phyloP scores from a whole-genome alignment of 257 asterid genomes.

The Petunia secreta region DNA sequence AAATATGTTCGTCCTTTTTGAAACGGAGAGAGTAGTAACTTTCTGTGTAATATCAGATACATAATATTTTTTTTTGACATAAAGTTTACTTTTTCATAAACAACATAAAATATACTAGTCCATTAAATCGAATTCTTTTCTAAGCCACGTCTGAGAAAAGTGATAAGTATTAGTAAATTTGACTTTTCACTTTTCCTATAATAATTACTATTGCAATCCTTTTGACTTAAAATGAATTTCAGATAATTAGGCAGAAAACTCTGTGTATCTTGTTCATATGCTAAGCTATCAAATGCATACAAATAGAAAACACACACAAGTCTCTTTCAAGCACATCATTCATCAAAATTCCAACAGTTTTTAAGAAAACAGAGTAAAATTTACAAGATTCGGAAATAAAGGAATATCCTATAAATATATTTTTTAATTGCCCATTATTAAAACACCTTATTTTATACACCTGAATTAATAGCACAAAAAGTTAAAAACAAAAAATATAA shows the following conservation, averaged over 20 bases:
- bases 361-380: background rate
- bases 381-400: background rate
- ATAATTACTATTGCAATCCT: background rate
- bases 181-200: background rate
- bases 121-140: background rate
- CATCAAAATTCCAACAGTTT: background rate
- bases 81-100: background rate
- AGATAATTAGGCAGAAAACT: background rate
- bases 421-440: background rate
- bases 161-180: no score
- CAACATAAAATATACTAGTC: background rate
- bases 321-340: background rate
- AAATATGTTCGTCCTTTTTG: no score
- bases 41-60: background rate
- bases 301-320: background rate
- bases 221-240: background rate
- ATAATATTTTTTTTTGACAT: no score
- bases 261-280: no score
- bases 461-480: background rate
- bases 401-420: background rate
- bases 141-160: background rate
- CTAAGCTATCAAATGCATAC: no score
- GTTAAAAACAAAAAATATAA: background rate
- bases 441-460: slow-evolving; percentile 6
- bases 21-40: no score